Evolutionary conservation across 2,329 filamentous ascomycete species (phyloP), one percentile per base, ranked within the genome.

Genomic region (Drechslera avenae): DNA sequence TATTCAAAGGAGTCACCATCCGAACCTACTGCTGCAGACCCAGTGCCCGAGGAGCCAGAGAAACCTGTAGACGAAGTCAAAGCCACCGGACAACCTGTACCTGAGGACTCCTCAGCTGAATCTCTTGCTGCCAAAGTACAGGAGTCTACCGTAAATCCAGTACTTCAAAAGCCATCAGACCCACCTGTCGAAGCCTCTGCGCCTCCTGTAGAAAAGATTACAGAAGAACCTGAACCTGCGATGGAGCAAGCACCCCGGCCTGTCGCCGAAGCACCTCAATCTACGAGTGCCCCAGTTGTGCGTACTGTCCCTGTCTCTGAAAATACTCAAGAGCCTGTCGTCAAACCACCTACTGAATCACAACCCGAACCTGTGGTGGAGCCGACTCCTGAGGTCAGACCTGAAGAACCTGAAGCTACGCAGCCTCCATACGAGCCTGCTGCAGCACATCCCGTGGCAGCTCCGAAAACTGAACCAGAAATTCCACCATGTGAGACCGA

Each of bases 31-130:
- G 9, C 12, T 28, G 26, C 26, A 18, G 34, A 52, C 32, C 48
- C 50, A 13, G 41, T 45, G 26, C 37, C 48, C 6, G 43, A 39
- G 18, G 42, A 41, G 3, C 14, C 21, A 23, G 21, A 23, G 21
- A 23, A 5, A 31, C 30, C 50, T 6, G 17, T 32, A n/a, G 18
- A 17, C n/a, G 37, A 42, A n/a, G 18, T 26, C 21, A 23, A 23
- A 8, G 6, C 21, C 6, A 23, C 21, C 21, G 21, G 9, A 23
- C 6, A 23, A 12, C 6, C 17, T 9, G 17, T 21, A 17, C 35
- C 39, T 14, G 43, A 48, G 14, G 39, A 12, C 17, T 12, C 13
- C 1, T 10, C 5, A 28, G 26, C 10, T 13, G 26, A 28, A 12
- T 4, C 5, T 28, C 26, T 10, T 12, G 9, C 12, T 28, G 26